Evolutionary conservation across 1,284 basidiomycete species (phyloP).

Genomic region (Apiotrichum siamense): DNA sequence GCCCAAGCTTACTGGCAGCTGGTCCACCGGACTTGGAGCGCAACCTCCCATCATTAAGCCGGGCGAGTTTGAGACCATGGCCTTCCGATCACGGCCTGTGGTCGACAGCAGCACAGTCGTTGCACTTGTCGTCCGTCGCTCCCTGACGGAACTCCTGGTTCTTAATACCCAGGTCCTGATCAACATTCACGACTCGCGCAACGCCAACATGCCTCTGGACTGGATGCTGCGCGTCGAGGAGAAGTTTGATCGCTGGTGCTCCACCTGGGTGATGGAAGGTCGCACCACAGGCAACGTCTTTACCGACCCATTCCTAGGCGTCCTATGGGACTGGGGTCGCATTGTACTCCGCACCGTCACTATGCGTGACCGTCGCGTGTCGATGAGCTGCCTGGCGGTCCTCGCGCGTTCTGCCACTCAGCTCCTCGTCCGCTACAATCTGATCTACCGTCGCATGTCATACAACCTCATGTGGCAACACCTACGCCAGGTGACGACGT

Average conservation of each 20-base stretch:
- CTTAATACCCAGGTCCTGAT: slow-evolving; percentile 19
- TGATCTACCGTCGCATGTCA: slow-evolving; percentile 7
- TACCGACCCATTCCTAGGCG: slow-evolving; percentile 11
- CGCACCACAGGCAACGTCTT: slow-evolving; percentile 10
- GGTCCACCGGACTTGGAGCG: slow-evolving; percentile 6
- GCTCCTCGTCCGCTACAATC: slow-evolving; percentile 14
- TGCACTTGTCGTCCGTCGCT: slow-evolving; percentile 11
- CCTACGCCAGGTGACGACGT: slow-evolving; percentile 16
- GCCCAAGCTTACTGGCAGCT: slow-evolving; percentile 9
- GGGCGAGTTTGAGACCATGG: slow-evolving; percentile 17
- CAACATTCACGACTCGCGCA: slow-evolving; percentile 12
- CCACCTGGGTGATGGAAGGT: slow-evolving; percentile 9
- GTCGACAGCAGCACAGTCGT: slow-evolving; percentile 1
- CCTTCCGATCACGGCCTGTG: slow-evolving; percentile 10
- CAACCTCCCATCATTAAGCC: slow-evolving; percentile 12
- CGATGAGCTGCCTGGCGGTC: slow-evolving; percentile 15
- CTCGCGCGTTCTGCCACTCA: slow-evolving; percentile 17
- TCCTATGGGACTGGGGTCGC: slow-evolving; percentile 20
- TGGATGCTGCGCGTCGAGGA: slow-evolving; percentile 16
- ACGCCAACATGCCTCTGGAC: slow-evolving; percentile 5
- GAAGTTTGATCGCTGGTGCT: slow-evolving; percentile 12
- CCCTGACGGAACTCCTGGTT: slow-evolving; percentile 14
- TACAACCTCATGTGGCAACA: slow-evolving; percentile 20
- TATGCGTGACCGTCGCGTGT: slow-evolving; percentile 12
- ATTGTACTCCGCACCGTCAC: slow-evolving; percentile 10